Base-by-base conservation (phyloP, 2,329 filamentous ascomycete genomes). In the Talaromyces rugulosus region DNA sequence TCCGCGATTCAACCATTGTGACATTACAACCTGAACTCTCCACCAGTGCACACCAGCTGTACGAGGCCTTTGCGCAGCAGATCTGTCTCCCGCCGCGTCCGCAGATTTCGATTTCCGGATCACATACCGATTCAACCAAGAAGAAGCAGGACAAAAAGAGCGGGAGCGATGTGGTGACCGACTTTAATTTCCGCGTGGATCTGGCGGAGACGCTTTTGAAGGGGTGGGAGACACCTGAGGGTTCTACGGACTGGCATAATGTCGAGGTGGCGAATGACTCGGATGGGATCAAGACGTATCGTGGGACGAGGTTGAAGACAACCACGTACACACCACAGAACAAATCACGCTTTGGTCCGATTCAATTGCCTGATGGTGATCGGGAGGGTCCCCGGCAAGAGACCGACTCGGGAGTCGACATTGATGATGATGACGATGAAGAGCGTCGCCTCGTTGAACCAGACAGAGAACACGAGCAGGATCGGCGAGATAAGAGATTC, bases 81-180 rank as follows among this genome's bases (percentile, higher is more conserved):
- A 77, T 82, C 30, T 68, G 67, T 31, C 70, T 77, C 9, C 85
- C 85, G 4, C 85, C 85, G 0, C 79, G 83, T n/a, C 81, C 82
- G 0, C 80, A 76, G 58, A 77, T 87, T 8, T 78, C 77, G 55
- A 72, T 88, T 50, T 74, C 77, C 34, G 86, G 86, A 58, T 80
- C 80, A 4, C 86, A 88, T 71, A 74, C 67, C 12, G 76, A 83
- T 70, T 79, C 74, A 3, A 58, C 56, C 4, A 58, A 59, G 11
- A 63, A 66, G 33, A 58, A 62, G 56, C 67, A 68, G 23, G 66
- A 70, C n/a, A 64, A 66, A 16, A 66, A 64, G 14, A 68, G 60
- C 4, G 65, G 71, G 36, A 56, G 52, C 12, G 50, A 62, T n/a
- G 67, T 64, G 1, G 66, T 74, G 12, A 64, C 65, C 5, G 72